Base-by-base conservation (phyloP, 805 yeast genomes). In the Yarrowia porcina region DNA sequence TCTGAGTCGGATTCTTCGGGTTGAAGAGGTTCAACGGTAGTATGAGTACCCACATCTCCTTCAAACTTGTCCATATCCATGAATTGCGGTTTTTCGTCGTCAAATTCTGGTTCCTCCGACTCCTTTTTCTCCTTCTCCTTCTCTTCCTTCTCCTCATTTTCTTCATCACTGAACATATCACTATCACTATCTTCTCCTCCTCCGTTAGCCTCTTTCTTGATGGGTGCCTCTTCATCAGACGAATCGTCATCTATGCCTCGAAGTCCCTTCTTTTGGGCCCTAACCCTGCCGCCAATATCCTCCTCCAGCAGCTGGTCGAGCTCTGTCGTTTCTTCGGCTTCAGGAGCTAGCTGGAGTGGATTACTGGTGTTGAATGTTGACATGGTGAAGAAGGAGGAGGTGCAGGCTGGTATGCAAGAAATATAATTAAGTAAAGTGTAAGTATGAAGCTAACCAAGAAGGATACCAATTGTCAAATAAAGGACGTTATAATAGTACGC, bases 61-160 rank as follows among this genome's bases (percentile, higher is more conserved):
- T 79, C 79, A 63, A 80, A 78, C 64, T 74, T 68, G 6, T 72
- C 69, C 66, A 78, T 70, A 50, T 80, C 78, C 63, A 79, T 50
- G 17, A 70, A 64, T 56, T 70, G 66, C 8, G 70, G 71, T n/a
- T 64, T 66, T 52, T 65, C 67, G 21, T 59, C 63, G 8, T 38
- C 61, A 21, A 52, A 52, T 23, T 23, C 41, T 32, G 27, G 33
- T 4, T 44, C 35, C n/a, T n/a, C 21, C 20, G 64, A 49, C 36
- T 59, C 33, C 5, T 33, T 18, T 8, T 32, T 25, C 23, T 66
- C 65, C 17, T 49, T 73, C 3, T 64, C 67, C 25, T 70, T 77
- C 11, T 41, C 68, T 32, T 25, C n/a, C n/a, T n/a, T n/a, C n/a
- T 65, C 67, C 15, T 65, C 72, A 9, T 67, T 68, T 18, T 64